phyloP scores from a whole-genome alignment of 441 rosid species.

The Gossypium schwendimanii region DNA sequence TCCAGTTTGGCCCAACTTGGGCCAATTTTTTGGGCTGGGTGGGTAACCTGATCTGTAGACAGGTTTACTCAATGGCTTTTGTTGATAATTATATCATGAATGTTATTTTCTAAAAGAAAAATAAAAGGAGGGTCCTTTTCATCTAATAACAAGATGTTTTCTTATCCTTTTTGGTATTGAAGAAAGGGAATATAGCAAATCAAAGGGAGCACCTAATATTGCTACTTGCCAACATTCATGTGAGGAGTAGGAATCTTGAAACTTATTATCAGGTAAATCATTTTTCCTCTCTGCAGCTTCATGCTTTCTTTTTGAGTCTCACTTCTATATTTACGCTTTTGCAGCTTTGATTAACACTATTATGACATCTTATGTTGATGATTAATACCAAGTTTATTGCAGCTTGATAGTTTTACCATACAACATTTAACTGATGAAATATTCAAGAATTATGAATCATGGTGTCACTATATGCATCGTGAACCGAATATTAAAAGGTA shows the following conservation, averaged over 20 bases:
- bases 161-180: constrained; percentile 20
- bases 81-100: not conserved
- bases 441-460: constrained; percentile 85
- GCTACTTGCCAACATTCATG: constrained; percentile 82
- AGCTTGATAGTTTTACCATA: constrained; percentile 54
- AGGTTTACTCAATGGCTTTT: not conserved
- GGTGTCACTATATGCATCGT: constrained; percentile 77
- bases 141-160: not conserved
- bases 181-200: constrained; percentile 98
- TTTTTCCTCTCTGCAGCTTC: not conserved
- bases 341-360: constrained; percentile 6
- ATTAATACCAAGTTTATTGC: constrained; percentile 36
- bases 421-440: constrained; percentile 49
- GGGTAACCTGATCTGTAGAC: not conserved
- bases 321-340: constrained; percentile 1
- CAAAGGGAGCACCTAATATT: constrained; percentile 96
- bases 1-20: not conserved
- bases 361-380: constrained; percentile 18
- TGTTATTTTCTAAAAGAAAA: not conserved
- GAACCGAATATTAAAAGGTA: constrained; percentile 31
- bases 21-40: not conserved
- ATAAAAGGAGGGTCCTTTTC: not conserved
- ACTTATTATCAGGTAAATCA: constrained; percentile 46
- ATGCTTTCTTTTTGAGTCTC: constrained; percentile 3
- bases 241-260: constrained; percentile 38